Evolutionary conservation across 2,329 filamentous ascomycete genomes (phyloP).

Genomic region (Cladosporium colombiae): DNA sequence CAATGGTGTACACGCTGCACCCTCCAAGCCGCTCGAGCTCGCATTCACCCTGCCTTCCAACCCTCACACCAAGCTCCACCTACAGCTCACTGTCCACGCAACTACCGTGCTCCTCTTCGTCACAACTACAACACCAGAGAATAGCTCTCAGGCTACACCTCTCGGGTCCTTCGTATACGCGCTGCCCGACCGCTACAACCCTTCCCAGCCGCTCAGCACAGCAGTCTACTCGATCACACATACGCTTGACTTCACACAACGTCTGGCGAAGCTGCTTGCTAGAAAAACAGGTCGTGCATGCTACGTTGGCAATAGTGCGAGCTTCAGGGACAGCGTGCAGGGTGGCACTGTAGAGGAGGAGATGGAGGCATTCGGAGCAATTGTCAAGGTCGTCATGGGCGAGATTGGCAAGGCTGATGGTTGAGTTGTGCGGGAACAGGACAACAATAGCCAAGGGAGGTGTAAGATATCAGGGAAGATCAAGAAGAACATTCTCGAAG

Average conservation of each 20-base stretch:
- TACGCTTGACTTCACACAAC: conserved; percentile 82
- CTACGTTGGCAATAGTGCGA: conserved; percentile 90
- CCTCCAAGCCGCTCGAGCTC: conserved; percentile 52
- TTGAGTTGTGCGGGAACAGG: neutral
- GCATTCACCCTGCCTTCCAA: conserved; percentile 59
- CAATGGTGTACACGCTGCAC: conserved; percentile 31
- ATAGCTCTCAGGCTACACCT: conserved; percentile 9
- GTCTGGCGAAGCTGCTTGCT: conserved; percentile 81
- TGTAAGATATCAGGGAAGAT: neutral
- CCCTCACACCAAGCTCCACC: conserved; percentile 58
- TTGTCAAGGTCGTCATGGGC: conserved; percentile 68
- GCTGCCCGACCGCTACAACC: conserved; percentile 66
- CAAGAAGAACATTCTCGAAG: neutral
- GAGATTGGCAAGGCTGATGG: conserved; percentile 44
- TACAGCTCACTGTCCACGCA: conserved; percentile 58
- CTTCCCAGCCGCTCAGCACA: conserved; percentile 70
- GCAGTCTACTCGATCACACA: conserved; percentile 73
- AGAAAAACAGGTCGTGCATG: conserved; percentile 70
- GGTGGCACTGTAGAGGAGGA: conserved; percentile 89
- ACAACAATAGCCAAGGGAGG: neutral
- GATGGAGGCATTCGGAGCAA: conserved; percentile 79
- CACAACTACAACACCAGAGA: conserved; percentile 47
- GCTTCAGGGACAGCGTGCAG: conserved; percentile 69
- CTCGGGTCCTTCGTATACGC: conserved; percentile 93
- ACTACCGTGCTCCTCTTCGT: conserved; percentile 59